A percentile compares a stretch with the other conserved stretches of the same genome.
phyloP scores from a whole-genome alignment of 768 basidiomycete species.

The Boletus tomentosulus region DNA sequence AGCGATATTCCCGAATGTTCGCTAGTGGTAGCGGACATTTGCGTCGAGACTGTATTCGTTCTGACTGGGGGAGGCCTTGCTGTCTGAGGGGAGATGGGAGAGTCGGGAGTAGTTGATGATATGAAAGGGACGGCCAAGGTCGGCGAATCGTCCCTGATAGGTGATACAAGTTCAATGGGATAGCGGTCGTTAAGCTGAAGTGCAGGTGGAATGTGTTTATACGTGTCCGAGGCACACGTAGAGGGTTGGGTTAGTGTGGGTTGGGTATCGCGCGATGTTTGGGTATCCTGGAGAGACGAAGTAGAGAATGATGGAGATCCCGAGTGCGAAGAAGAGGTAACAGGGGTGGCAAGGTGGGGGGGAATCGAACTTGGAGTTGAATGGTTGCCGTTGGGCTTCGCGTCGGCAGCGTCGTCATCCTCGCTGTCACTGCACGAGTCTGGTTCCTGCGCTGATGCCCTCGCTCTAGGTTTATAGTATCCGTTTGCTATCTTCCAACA shows the following conservation, averaged over 20 bases:
- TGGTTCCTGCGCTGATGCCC: slow-evolving; percentile 15
- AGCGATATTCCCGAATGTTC: slow-evolving; percentile 26
- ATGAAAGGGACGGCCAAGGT: slow-evolving; percentile 51
- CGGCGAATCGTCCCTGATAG: slow-evolving; percentile 4
- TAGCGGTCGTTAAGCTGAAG: slow-evolving; percentile 26
- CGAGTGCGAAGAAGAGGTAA: neutral
- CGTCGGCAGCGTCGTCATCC: slow-evolving; percentile 24
- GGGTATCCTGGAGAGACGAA: slow-evolving; percentile 37
- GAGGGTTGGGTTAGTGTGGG: slow-evolving; percentile 9
- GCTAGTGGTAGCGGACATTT: neutral
- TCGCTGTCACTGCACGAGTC: slow-evolving; percentile 34
- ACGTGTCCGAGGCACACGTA: slow-evolving; percentile 8
- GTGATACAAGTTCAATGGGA: slow-evolving; percentile 18
- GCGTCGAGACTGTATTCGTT: slow-evolving; percentile 10
- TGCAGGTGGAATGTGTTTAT: slow-evolving; percentile 24
- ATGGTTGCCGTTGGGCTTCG: slow-evolving; percentile 19
- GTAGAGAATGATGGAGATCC: slow-evolving; percentile 29
- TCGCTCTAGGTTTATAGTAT: slow-evolving; percentile 37
- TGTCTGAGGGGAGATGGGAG: slow-evolving; percentile 26
- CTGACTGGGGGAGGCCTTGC: slow-evolving; percentile 15
- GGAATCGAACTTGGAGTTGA: slow-evolving; percentile 19
- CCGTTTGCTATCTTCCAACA: slow-evolving; percentile 93
- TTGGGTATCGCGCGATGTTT: slow-evolving; percentile 22
- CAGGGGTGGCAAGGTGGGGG: slow-evolving; percentile 20
- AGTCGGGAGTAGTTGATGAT: slow-evolving; percentile 46